Evolutionary conservation across 257 asterid species (phyloP), one percentile per base, ranked within the genome.

Genomic region (Solanum virginianum): DNA sequence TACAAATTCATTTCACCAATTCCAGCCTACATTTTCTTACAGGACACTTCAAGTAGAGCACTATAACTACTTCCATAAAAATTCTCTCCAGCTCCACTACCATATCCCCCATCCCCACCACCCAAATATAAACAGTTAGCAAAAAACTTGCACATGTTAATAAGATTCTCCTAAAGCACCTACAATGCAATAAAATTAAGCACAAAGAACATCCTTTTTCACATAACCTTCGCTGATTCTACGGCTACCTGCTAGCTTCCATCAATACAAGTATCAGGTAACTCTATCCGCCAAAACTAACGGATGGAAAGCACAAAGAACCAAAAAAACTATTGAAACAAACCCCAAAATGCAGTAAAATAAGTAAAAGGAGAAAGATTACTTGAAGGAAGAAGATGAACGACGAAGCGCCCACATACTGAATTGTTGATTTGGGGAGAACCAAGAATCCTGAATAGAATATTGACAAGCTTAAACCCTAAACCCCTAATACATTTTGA

Each of bases 361-460:
- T 56, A 11, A 24, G 24, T 18, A 86, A 29, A 66, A 20, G 66
- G 17, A 70, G 66, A 71, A 51, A 32, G 66, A 75, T 83, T 89
- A 93, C 97, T 81, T 91, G 90, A 93, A 89, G 84, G 90, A 89
- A 88, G 88, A 84, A 74, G 91, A 91, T 56, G 92, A 92, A 85
- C 95, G 77, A 69, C 51, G 24, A 36, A 69, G n/a, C 7, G 26
- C 24, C 77, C 51, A 69, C 77, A 36, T 69, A 69, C 51, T 69
- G 15, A 69, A 60, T n/a, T 60, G 32, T 55, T 57, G 65, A 57
- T 57, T 20, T 41, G 47, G 1, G 47, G 8, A 7, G 8, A 41
- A 41, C 47, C n/a, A 57, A 57, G 39, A 36, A 36, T 36, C 6
- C 32, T 29, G 32, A 29, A 29, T 3, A 3, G 65, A 57, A 18